Evolutionary conservation across 805 yeast genomes (phyloP), one percentile per base, ranked within the genome.

Genomic region (Yarrowia sp.): DNA sequence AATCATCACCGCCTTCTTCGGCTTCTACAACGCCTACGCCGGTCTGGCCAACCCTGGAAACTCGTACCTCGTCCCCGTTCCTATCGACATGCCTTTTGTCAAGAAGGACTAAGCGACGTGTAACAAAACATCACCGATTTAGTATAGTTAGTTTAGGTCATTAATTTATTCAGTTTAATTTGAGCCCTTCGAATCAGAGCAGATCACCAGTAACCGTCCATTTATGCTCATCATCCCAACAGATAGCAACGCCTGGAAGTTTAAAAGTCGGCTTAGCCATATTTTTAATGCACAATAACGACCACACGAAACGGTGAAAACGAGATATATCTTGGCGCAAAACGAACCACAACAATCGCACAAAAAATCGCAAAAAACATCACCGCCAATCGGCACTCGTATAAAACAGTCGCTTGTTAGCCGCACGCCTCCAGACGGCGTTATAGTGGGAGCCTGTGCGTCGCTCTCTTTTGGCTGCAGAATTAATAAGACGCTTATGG

Each of bases 21-120:
- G 87, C 0, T 86, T 86, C 86, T 85, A 84, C 69, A 84, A 85
- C 69, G 89, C 90, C 6, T 84, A 77, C 66, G 87, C 88, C 2
- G 90, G 90, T 78, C 71, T 83, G 32, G 84, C 89, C 29, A 87
- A 80, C 63, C 76, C 74, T 35, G 86, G 84, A 69, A 88, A 87
- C 72, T 76, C 90, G 4, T 86, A 84, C 70, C 49, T 86, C 46
- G 75, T 80, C 25, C 76, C 78, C 44, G 75, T 76, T 67, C 82
- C 82, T 19, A 68, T 80, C 27, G 82, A 77, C 59, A 82, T 84
- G 81, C 86, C 86, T 12, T 55, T 41, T 22, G 62, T 44, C 42
- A 58, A 55, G 61, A 25, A 27, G 38, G 47, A 38, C 16, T 55
- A 39, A 21, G 21, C 6, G 2, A 9, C 1, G 21, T 29, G 7